These are phyloP conservation scores for Penicillium roqueforti DNA, from an alignment of 495 filamentous ascomycete genomes.

Conservation along the genomic window DNA sequence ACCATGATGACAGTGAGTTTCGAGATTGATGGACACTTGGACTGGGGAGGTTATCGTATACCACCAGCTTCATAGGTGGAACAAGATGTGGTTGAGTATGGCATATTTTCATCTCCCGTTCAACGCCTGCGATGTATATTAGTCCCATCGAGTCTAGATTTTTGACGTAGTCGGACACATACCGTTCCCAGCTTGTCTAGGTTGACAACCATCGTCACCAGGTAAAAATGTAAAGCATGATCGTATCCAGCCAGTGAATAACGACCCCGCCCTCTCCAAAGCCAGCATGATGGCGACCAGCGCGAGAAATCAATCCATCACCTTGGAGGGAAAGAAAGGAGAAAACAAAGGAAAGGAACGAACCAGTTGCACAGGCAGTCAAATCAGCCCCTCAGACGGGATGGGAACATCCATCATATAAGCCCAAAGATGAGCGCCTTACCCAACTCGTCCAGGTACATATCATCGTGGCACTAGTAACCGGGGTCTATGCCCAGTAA, in stretches of 20 bases:
- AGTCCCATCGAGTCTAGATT: background rate
- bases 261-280: slow-evolving; percentile 41
- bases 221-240: slow-evolving; percentile 40
- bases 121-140: slow-evolving; percentile 23
- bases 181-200: slow-evolving; percentile 24
- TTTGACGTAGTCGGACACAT: slow-evolving; percentile 12
- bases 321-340: slow-evolving; percentile 18
- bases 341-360: slow-evolving; percentile 10
- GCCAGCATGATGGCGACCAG: slow-evolving; percentile 44
- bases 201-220: slow-evolving; percentile 23
- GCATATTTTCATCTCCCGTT: slow-evolving; percentile 47
- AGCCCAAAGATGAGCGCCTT: slow-evolving; percentile 4
- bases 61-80: slow-evolving; percentile 42
- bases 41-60: slow-evolving; percentile 39
- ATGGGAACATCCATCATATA: slow-evolving; percentile 7
- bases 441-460: slow-evolving; percentile 21
- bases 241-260: slow-evolving; percentile 42
- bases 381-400: slow-evolving; percentile 13
- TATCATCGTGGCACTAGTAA: slow-evolving; percentile 10
- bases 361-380: slow-evolving; percentile 12
- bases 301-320: slow-evolving; percentile 35
- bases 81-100: slow-evolving; percentile 49
- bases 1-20: slow-evolving; percentile 37
- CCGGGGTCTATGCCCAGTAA: slow-evolving; percentile 14
- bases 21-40: slow-evolving; percentile 28